Conservation (phyloP, 140 eudicot genomes). For the Flaveria floridana region DNA sequence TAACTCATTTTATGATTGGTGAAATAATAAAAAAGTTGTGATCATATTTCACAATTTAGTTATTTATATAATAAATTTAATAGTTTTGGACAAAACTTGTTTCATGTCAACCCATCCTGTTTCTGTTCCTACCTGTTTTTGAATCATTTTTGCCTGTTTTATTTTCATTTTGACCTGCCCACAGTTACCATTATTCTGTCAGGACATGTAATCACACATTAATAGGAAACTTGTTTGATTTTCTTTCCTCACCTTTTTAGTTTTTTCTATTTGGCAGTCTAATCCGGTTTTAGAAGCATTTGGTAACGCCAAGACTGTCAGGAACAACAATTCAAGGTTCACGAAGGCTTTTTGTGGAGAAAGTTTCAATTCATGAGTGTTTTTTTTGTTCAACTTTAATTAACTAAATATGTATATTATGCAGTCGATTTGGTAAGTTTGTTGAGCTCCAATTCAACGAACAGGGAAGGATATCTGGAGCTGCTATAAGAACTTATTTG, state of each 20-base stretch:
- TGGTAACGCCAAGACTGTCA: conserved; percentile 68
- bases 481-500: conserved; percentile 89
- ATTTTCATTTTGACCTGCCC: background rate
- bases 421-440: conserved; percentile 93
- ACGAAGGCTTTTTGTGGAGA: conserved; percentile 8
- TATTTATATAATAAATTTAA: background rate
- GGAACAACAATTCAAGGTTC: conserved; percentile 70
- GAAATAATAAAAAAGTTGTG: background rate
- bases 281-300: conserved; percentile 69
- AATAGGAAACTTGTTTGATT: conserved; percentile 1
- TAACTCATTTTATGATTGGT: conserved; percentile 3
- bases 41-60: background rate
- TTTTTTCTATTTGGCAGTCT: conserved; percentile 44
- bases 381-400: background rate
- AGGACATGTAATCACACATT: conserved; percentile 13
- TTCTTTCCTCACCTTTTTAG: conserved; percentile 7
- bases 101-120: background rate
- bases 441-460: conserved; percentile 80
- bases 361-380: conserved; percentile 1
- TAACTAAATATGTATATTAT: conserved; percentile 14
- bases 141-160: background rate
- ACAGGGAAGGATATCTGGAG: conserved; percentile 73
- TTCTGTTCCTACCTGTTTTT: background rate
- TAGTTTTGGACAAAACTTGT: background rate
- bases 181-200: background rate